Conservation (phyloP, 2,329 filamentous ascomycete genomes). For the Arthrinium phaeospermum region DNA sequence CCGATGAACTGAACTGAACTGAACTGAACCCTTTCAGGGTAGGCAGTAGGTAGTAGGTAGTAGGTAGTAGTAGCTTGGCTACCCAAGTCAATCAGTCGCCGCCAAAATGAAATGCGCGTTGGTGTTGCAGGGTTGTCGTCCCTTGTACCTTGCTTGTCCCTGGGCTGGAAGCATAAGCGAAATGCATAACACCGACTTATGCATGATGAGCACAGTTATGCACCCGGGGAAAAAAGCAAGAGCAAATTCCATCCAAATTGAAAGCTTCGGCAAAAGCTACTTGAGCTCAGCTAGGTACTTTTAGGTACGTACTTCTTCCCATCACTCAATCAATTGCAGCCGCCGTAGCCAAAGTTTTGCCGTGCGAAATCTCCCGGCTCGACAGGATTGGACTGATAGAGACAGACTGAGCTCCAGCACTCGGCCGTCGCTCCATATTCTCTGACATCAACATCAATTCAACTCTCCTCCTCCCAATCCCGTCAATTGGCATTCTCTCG, state of each 20-base stretch:
- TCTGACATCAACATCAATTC: constrained; percentile 20
- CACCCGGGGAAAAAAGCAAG: too few relatives aligned
- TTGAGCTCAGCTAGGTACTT: background rate
- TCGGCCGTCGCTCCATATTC: constrained; percentile 25
- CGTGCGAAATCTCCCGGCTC: constrained; percentile 46
- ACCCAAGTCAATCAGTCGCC: background rate
- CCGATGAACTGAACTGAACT: background rate
- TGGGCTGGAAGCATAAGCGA: background rate
- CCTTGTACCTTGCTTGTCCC: background rate
- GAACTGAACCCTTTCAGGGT: constrained; percentile 9
- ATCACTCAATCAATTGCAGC: background rate
- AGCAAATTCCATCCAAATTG: background rate
- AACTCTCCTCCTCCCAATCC: constrained; percentile 39
- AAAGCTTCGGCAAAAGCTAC: background rate
- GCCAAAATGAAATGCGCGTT: constrained; percentile 2
- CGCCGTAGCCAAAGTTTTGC: constrained; percentile 29
- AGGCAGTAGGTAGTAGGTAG: too few relatives aligned
- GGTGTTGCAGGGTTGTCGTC: constrained; percentile 4
- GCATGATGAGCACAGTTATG: background rate
- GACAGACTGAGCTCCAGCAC: constrained; percentile 10
- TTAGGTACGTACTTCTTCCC: background rate
- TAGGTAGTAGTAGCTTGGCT: background rate
- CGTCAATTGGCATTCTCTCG: constrained; percentile 52
- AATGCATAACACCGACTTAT: background rate
- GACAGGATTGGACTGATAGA: constrained; percentile 12